phyloP scores from a whole-genome alignment of 768 basidiomycete genomes.

The Panaeolus papilionaceus region DNA sequence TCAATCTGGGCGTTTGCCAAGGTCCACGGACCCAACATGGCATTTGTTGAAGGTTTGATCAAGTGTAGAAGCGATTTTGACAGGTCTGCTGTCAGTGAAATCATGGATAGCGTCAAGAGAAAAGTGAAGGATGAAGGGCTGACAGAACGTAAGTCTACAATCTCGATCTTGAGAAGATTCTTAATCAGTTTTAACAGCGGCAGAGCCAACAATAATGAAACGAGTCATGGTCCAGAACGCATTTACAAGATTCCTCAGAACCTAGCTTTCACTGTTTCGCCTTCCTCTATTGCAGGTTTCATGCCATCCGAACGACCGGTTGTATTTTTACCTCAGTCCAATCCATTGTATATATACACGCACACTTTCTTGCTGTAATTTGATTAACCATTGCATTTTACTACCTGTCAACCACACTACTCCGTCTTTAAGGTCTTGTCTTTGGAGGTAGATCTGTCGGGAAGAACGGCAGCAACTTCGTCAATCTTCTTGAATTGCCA shows the following conservation, averaged over 20 bases:
- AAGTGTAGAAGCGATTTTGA: constrained; percentile 91
- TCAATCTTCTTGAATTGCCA: constrained; percentile 99
- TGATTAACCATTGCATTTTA: constrained; percentile 15
- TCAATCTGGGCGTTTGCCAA: constrained; percentile 96
- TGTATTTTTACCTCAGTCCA: constrained; percentile 14
- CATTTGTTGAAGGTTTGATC: constrained; percentile 91
- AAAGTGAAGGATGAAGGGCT: constrained; percentile 92
- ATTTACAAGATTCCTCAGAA: constrained; percentile 77
- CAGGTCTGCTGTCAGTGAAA: constrained; percentile 84
- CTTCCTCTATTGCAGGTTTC: constrained; percentile 12
- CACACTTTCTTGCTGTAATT: constrained; percentile 24
- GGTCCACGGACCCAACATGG: constrained; percentile 89
- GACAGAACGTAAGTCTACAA: constrained; percentile 70
- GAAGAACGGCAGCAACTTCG: constrained; percentile 75
- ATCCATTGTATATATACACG: constrained; percentile 23
- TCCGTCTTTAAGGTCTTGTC: constrained; percentile 52
- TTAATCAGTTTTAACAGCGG: constrained; percentile 49
- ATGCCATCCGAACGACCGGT: background rate
- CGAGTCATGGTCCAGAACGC: constrained; percentile 79
- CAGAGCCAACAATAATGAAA: constrained; percentile 91
- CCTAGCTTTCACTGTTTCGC: constrained; percentile 30
- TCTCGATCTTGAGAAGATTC: background rate
- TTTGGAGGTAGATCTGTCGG: constrained; percentile 62
- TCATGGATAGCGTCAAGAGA: constrained; percentile 92
- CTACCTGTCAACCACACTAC: constrained; percentile 24